Base-by-base conservation (phyloP, 352 stramenopile species). In the Pythium myriotylum region DNA sequence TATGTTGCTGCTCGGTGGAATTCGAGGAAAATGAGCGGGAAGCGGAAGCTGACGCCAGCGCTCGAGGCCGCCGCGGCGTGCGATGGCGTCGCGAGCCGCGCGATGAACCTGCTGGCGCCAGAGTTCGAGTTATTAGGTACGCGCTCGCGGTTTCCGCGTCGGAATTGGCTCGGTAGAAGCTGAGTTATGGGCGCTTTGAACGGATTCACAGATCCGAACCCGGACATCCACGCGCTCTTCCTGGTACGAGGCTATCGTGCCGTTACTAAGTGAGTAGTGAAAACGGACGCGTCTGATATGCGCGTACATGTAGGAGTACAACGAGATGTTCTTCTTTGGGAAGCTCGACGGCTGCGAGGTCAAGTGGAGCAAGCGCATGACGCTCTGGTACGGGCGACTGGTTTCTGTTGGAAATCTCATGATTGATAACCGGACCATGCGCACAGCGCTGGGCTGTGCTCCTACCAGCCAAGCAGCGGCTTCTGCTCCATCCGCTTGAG, bases 331-430 rank as follows among this genome's bases (percentile, higher is more conserved):
- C 70, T 96, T 96, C 32, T 77, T 93, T 45, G 77, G 74, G 5
- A 82, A 77, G 57, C 73, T 96, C 27, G 68, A 70, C 17, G 83
- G 81, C 20, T 94, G 87, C 61, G 84, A 93, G 54, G 76, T 97
- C 58, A 95, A 92, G 53, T 97, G 89, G 89, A 95, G 86, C 68
- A 89, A 79, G 54, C 83, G 85, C 56, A 97, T 97, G 89, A 97
- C 89, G 40, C 71, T 95, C 19, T 97, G 89, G 82, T 90, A 54
- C 24, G 55, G 4, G 33, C 26, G 2, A 14, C 27, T 8, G 10
- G 27, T 50, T 26, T 26, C 39, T 35, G 35, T 19, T 5, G 4
- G 27, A 52, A 4, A 16, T 23, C 6, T 22, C 8, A 51, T 16
- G 1, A 26, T 26, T 2, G 29, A 35, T 35, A 35, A 35, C 29